A percentile compares a stretch with the other conserved stretches of the same genome.
phyloP scores from a whole-genome alignment of 169 alveolate genomes.

The Eimeria tenella region DNA sequence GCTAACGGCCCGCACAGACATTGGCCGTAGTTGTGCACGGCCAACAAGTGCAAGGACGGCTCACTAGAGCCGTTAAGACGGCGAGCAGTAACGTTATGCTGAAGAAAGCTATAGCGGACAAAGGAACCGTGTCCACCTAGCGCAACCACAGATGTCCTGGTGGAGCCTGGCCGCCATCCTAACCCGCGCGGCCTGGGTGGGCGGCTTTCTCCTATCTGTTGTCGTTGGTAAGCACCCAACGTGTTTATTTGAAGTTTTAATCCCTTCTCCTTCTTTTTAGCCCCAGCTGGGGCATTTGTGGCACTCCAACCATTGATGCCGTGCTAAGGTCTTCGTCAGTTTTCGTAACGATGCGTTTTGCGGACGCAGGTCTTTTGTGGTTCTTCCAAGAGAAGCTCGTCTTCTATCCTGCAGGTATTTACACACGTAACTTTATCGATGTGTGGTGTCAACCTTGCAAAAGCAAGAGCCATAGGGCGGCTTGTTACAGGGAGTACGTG shows the following conservation, averaged over 20 bases:
- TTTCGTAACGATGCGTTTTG: background rate
- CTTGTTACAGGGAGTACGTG: background rate
- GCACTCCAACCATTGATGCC: too few species aligned
- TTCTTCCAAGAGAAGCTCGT: slow-evolving; percentile 74
- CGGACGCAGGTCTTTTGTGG: slow-evolving; percentile 70
- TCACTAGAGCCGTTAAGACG: background rate
- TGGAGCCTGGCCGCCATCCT: slow-evolving; percentile 73
- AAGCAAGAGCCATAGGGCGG: background rate
- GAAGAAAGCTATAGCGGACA: background rate
- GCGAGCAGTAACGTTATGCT: slow-evolving; percentile 24
- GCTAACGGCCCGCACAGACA: too few species aligned
- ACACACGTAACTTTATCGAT: background rate
- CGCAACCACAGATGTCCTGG: slow-evolving; percentile 62
- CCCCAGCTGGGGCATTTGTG: too few species aligned
- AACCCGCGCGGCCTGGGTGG: slow-evolving; percentile 77
- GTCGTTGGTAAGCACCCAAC: slow-evolving; percentile 36
- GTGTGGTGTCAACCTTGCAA: background rate
- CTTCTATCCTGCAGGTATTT: slow-evolving; percentile 63
- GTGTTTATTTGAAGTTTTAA: background rate
- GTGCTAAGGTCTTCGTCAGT: background rate
- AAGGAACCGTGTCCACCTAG: slow-evolving; percentile 28
- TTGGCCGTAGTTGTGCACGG: too few species aligned
- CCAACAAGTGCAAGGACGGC: too few species aligned
- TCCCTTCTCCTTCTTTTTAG: too few species aligned
- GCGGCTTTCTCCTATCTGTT: slow-evolving; percentile 53